These are phyloP conservation scores for Aspergillus kassunensis DNA, from an alignment of 495 filamentous ascomycete genomes.

Conservation along the genomic window DNA sequence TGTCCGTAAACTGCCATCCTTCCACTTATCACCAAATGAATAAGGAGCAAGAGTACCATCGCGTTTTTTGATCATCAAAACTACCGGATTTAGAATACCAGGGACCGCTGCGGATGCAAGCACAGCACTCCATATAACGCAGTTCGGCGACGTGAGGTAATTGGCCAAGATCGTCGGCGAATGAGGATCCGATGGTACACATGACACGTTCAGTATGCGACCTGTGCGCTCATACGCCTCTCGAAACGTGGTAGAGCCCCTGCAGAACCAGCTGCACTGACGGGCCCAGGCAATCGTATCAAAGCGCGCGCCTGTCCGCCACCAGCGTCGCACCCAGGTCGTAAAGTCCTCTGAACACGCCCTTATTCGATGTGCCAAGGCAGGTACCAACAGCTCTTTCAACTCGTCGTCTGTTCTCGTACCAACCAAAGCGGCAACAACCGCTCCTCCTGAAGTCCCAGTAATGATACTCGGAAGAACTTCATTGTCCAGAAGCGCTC, in stretches of 20 bases:
- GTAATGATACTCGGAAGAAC: slow-evolving; percentile 91
- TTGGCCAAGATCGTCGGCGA: slow-evolving; percentile 88
- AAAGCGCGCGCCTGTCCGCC: slow-evolving; percentile 87
- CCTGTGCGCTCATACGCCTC: slow-evolving; percentile 95
- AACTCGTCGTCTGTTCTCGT: slow-evolving; percentile 91
- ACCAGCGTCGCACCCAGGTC: slow-evolving; percentile 81
- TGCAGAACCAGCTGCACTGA: slow-evolving; percentile 80
- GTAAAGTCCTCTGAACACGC: slow-evolving; percentile 76
- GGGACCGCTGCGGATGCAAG: slow-evolving; percentile 94
- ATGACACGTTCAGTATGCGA: slow-evolving; percentile 90
- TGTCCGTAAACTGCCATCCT: slow-evolving; percentile 88
- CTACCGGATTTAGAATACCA: slow-evolving; percentile 92
- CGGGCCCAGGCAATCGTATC: slow-evolving; percentile 90
- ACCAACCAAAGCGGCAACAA: slow-evolving; percentile 82
- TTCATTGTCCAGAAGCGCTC: slow-evolving; percentile 82
- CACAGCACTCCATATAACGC: slow-evolving; percentile 96
- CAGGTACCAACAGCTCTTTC: slow-evolving; percentile 77
- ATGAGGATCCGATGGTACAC: slow-evolving; percentile 95
- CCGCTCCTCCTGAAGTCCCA: slow-evolving; percentile 88
- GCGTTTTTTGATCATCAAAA: slow-evolving; percentile 88
- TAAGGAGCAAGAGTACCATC: slow-evolving; percentile 76
- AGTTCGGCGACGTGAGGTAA: slow-evolving; percentile 91
- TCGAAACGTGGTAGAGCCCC: slow-evolving; percentile 86
- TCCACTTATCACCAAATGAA: slow-evolving; percentile 97
- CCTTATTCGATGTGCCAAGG: slow-evolving; percentile 76